These are phyloP conservation scores for Fagopyrum homotropicum DNA, from an alignment of 148 eudicot species.

Conservation along the genomic window DNA sequence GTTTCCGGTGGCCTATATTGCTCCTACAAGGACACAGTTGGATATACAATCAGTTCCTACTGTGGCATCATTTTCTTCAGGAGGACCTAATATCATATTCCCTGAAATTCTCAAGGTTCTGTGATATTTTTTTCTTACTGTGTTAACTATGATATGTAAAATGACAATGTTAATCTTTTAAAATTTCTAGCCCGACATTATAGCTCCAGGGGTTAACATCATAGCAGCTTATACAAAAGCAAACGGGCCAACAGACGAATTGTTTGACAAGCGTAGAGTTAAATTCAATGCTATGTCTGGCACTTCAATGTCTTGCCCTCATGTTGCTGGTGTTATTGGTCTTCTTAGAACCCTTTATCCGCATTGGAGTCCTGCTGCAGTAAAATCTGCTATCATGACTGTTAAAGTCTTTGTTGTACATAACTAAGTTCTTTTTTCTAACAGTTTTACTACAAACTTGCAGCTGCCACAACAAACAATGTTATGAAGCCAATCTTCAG, in stretches of 20 bases:
- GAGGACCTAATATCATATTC: no score
- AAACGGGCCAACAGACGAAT: background rate
- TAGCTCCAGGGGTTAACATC: slow-evolving; percentile 81
- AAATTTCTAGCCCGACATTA: background rate
- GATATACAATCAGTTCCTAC: no score
- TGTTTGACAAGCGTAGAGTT: background rate
- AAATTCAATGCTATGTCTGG: slow-evolving; percentile 47
- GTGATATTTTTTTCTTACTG: no score
- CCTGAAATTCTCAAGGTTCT: no score
- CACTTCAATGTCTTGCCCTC: slow-evolving; percentile 97
- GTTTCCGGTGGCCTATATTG: no score
- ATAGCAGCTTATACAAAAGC: background rate
- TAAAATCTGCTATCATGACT: slow-evolving; percentile 88
- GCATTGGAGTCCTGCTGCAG: slow-evolving; percentile 87
- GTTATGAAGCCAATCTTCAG: slow-evolving; percentile 40
- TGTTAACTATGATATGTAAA: no score
- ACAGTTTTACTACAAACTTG: slow-evolving; percentile 2
- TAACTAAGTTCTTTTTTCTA: background rate
- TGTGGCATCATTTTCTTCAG: no score
- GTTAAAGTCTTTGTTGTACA: background rate
- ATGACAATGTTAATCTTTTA: no score
- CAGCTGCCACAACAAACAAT: slow-evolving; percentile 64
- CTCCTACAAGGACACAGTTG: no score
- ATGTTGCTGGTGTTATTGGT: slow-evolving; percentile 71
- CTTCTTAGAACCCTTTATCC: slow-evolving; percentile 76